Base-by-base conservation (phyloP, 495 filamentous ascomycete genomes). In the Delitschia confertaspora region DNA sequence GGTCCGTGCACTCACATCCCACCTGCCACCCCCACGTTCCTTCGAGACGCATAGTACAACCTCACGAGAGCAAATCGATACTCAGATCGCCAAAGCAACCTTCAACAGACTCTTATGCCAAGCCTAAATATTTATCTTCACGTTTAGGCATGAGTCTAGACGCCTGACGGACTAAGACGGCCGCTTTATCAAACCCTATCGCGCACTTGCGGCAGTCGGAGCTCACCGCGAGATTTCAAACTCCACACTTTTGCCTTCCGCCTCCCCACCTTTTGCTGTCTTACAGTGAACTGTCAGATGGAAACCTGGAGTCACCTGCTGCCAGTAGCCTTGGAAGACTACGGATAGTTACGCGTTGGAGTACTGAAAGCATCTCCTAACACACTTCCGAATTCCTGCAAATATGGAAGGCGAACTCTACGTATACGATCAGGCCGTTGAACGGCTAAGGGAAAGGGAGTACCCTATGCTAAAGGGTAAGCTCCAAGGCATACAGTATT, bases 401-500 rank as follows among this genome's bases (percentile, higher is more conserved):
- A 6, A 2, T 10, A 42, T 11, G 40, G 47, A 46, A 49, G 13
- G 42, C 20, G 45, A 45, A 4, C 23, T 36, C 29, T 17, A 16
- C 27, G 30, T 25, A 17, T 57, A 57, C 32, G 42, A 57, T 32
- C 18, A 38, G 40, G 22, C 33, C 21, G 27, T 95, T 25, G 83
- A 91, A 54, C 56, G 50, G 6, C 72, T 93, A 40, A 74, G 88
- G 47, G 61, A 72, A 17, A 55, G 66, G 3, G 83, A 96, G 54
- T 96, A 86, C 67, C 89, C 89, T 22, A 79, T 85, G 71, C 69
- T 95, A n/a, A 71, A 74, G 61, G 82, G 88, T 85, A 67, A 58
- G 63, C 53, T 10, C 29, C 4, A n/a, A n/a, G 27, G 61, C 51
- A n/a, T 30, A n/a, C 3, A 26, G 16, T n/a, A n/a, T n/a, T n/a